Conservation (phyloP, 2,329 filamentous ascomycete species). For the Sarocladium strictum region DNA sequence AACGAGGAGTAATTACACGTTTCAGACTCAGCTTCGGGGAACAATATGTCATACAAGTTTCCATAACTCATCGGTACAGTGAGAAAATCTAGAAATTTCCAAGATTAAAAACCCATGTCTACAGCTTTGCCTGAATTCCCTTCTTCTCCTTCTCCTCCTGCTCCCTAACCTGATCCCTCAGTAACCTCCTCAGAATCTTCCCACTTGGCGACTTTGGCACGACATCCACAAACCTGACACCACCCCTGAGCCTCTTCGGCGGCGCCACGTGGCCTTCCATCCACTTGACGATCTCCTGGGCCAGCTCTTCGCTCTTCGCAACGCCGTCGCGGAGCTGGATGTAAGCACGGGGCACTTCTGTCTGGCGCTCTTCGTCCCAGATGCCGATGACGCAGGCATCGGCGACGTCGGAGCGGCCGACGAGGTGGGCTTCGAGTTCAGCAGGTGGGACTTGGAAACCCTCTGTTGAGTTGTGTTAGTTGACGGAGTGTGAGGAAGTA, state of each 20-base stretch:
- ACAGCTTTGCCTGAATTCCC: constrained; percentile 28
- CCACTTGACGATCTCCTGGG: constrained; percentile 30
- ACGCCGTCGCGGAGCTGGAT: constrained; percentile 31
- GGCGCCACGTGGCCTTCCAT: constrained; percentile 53
- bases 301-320: constrained; percentile 24
- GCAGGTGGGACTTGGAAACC: constrained; percentile 66
- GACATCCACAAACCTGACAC: constrained; percentile 59
- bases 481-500: neutral
- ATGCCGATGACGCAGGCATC: constrained; percentile 64
- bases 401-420: constrained; percentile 36
- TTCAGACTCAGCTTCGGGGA: neutral
- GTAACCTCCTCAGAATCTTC: constrained; percentile 41
- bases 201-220: constrained; percentile 64
- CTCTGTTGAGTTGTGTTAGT: constrained; percentile 38
- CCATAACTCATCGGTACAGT: too few species aligned
- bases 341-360: constrained; percentile 57
- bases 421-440: constrained; percentile 50
- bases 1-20: neutral
- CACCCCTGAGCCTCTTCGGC: constrained; percentile 65
- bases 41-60: neutral
- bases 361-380: constrained; percentile 50
- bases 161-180: constrained; percentile 38
- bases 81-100: too few species aligned
- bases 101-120: too few species aligned
- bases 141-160: constrained; percentile 23